These are phyloP conservation scores for Pseudodiploospora longispora DNA, from an alignment of 2,329 filamentous ascomycete genomes.

Conservation along the genomic window DNA sequence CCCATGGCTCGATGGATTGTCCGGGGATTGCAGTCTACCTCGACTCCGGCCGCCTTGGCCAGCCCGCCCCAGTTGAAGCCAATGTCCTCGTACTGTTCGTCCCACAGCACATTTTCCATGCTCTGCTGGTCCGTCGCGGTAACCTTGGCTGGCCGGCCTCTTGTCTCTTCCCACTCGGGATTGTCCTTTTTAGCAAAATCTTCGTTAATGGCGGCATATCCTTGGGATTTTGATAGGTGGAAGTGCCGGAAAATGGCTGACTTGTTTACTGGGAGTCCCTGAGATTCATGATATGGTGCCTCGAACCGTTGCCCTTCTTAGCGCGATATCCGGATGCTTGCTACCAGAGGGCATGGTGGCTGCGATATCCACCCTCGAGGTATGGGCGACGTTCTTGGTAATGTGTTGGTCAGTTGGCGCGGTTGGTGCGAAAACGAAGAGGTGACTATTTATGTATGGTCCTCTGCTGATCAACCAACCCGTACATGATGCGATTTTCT, in stretches of 20 bases:
- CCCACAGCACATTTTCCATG: slow-evolving; percentile 31
- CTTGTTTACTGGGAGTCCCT: slow-evolving; percentile 31
- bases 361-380: neutral
- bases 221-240: slow-evolving; percentile 29
- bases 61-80: slow-evolving; percentile 26
- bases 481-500: too few species aligned
- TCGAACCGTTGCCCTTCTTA: slow-evolving; percentile 30
- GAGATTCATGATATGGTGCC: slow-evolving; percentile 31
- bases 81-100: slow-evolving; percentile 21
- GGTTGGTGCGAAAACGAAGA: too few species aligned
- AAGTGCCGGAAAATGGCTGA: slow-evolving; percentile 32
- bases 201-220: slow-evolving; percentile 27
- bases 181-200: slow-evolving; percentile 26
- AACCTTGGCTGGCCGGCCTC: slow-evolving; percentile 27
- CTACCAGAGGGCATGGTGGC: slow-evolving; percentile 16
- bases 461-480: neutral
- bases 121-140: slow-evolving; percentile 25
- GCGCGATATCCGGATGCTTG: slow-evolving; percentile 27
- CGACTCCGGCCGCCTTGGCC: slow-evolving; percentile 25
- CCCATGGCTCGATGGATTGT: slow-evolving; percentile 31
- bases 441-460: too few species aligned
- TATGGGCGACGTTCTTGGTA: neutral
- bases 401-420: too few species aligned
- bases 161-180: slow-evolving; percentile 31
- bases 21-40: slow-evolving; percentile 24